Base-by-base conservation (phyloP, 2,329 filamentous ascomycete genomes). In the Diplodia sapinea region DNA sequence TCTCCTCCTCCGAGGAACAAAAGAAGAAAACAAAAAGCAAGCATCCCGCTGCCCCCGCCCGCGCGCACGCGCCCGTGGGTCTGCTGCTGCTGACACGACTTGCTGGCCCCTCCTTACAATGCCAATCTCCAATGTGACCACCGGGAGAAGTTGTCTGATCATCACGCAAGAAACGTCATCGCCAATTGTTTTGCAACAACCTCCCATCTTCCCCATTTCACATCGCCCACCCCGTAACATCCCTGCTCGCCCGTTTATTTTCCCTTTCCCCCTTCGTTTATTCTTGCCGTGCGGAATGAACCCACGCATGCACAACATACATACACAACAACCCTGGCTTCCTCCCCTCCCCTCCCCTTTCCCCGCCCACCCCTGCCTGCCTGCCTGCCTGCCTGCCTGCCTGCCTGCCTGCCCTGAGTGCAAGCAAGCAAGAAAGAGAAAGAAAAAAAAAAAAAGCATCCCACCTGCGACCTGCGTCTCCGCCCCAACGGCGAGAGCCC, bases 121-220 rank as follows among this genome's bases (percentile, higher is more conserved):
- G 23, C 23, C 23, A 15, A 33, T 43, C 17, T n/a, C 20, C 9
- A 59, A 59, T 59, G 55, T 59, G 36, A 59, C 36, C 20, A 33
- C 31, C 31, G 12, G 23, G 36, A 36, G 40, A 43, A 33, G 40
- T 59, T 59, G 36, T 23, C 20, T 59, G 20, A 43, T 43, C 55
- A n/a, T 43, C 55, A 59, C 40, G 55, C 36, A 20, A 29, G 23
- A 26, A 36, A 43, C n/a, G 20, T 59, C 36, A 43, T 59, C 55
- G 17, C 36, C 31, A 33, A 56, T 33, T 33, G 36, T 33, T 40
- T 36, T 12, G 15, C 36, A 33, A 33, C 6, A 33, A 33, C 8
- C 5, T 38, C 54, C 31, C 38, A 23, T 51, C 40, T 43, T 15
- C 15, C 23, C 40, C 31, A 33, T 33, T 33, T 1, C 31, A 33